Conservation (phyloP, 108 stramenopile species). For the Pseudonitzschia pungens region DNA sequence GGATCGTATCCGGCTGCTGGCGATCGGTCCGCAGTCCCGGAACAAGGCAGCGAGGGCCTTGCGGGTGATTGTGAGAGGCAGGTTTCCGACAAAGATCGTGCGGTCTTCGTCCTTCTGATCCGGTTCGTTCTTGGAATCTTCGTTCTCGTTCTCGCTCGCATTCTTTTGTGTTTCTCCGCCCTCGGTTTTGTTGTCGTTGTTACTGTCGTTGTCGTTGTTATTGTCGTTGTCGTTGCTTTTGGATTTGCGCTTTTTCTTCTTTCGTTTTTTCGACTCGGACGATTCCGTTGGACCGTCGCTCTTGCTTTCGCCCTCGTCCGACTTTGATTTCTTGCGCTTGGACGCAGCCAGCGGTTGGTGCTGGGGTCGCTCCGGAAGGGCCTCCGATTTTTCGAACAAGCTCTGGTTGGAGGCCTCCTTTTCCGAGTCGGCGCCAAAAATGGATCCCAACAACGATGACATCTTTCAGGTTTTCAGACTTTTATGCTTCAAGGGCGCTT, state of each 20-base stretch:
- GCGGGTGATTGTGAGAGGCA: slow-evolving; percentile 58
- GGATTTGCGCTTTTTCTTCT: slow-evolving; percentile 15
- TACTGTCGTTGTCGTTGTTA: neutral
- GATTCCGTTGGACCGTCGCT: slow-evolving; percentile 1
- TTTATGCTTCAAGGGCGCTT: too few species aligned
- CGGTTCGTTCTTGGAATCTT: slow-evolving; percentile 4
- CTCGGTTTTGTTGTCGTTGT: slow-evolving; percentile 1
- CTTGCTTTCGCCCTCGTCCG: slow-evolving; percentile 1
- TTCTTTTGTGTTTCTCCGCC: too few species aligned
- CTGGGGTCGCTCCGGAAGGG: slow-evolving; percentile 44
- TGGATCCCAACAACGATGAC: slow-evolving; percentile 42
- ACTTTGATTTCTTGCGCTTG: slow-evolving; percentile 10
- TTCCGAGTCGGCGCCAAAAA: slow-evolving; percentile 32
- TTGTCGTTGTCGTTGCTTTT: slow-evolving; percentile 6
- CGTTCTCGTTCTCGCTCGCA: too few species aligned
- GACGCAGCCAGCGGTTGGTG: slow-evolving; percentile 27
- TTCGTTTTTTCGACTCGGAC: slow-evolving; percentile 18
- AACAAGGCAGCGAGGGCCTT: slow-evolving; percentile 62
- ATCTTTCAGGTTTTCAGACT: slow-evolving; percentile 6
- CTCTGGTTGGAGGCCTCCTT: neutral
- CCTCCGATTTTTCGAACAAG: slow-evolving; percentile 34
- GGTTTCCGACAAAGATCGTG: slow-evolving; percentile 83
- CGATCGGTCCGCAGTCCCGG: slow-evolving; percentile 57
- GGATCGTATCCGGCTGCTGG: slow-evolving; percentile 58
- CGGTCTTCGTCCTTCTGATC: slow-evolving; percentile 39